Evolutionary conservation across 805 yeast genomes (phyloP), one percentile per base, ranked within the genome.

Genomic region (Debaryomyces hansenii): DNA sequence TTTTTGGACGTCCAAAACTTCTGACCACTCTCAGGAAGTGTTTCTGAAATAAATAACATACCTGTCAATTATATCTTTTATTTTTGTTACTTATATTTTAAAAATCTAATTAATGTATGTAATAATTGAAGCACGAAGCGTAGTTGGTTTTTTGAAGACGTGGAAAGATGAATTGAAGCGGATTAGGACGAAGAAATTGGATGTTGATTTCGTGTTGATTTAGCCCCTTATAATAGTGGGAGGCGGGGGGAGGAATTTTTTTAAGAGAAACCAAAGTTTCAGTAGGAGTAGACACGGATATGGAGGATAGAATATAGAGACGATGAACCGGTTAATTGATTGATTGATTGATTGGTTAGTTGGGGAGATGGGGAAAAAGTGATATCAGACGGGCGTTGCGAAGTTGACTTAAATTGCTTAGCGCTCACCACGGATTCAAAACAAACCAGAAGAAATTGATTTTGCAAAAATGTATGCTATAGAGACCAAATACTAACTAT

Each of bases 401-500:
- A 9, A 21, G 16, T 20, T 16, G 18, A 16, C 18, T 11, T 38
- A 21, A 38, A 31, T 24, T 40, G 34, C 34, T 40, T 8, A 21
- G 31, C 34, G 42, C 42, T 27, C 36, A 28, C 34, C 42, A 27
- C 34, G 42, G 9, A 31, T 31, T 15, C 34, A 31, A 31, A 31
- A 31, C 34, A 31, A 31, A 14, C 34, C 16, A 31, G 10, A 9
- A 24, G 27, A 9, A 16, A 9, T 24, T 24, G 27, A 24, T 24
- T 24, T 32, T 11, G 12, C 2, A 7, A 14, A 14, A 32, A 32
- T 32, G 4, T 11, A 14, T 11, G 15, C 12, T 16, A 32, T 32
- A 11, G 12, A 24, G 34, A 28, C 14, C 5, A n/a, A 28, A 29
- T 47, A 47, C 50, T 47, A 47, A 47, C 50, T 28, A 16, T 38